Evolutionary conservation across 176 grass and related monocot genomes (phyloP).

Genomic region (Cenchrus fungigraminus): DNA sequence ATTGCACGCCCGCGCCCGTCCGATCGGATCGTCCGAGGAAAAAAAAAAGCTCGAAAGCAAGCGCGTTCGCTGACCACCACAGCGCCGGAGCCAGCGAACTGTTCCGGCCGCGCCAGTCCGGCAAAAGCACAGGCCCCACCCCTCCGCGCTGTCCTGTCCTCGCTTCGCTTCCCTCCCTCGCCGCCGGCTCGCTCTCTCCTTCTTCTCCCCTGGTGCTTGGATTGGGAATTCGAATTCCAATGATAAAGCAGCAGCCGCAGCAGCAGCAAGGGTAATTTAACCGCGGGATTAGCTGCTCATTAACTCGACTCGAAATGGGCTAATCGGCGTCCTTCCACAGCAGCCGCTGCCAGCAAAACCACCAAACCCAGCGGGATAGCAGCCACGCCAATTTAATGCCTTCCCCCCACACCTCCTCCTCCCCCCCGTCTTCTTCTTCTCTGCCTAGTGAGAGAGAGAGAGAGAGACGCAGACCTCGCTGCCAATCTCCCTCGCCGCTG

Average conservation of each 20-base stretch:
- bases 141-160: background rate
- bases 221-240: background rate
- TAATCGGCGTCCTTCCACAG: constrained; percentile 23
- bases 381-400: constrained; percentile 55
- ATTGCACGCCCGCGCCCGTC: background rate
- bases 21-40: background rate
- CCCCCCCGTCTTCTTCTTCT: background rate
- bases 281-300: constrained; percentile 38
- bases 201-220: background rate
- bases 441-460: background rate
- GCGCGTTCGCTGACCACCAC: background rate
- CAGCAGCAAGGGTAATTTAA: background rate
- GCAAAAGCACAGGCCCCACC: background rate
- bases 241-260: background rate
- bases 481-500: background rate
- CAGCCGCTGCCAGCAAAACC: constrained; percentile 9
- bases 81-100: background rate
- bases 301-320: constrained; percentile 30
- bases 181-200: background rate
- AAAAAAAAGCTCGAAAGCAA: background rate
- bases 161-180: background rate
- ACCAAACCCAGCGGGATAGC: constrained; percentile 35
- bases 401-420: background rate
- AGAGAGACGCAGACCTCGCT: background rate
- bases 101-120: background rate